Evolutionary conservation across 345 rosid species (phyloP), one percentile per base, ranked within the genome.

Genomic region (Citrus maxima): DNA sequence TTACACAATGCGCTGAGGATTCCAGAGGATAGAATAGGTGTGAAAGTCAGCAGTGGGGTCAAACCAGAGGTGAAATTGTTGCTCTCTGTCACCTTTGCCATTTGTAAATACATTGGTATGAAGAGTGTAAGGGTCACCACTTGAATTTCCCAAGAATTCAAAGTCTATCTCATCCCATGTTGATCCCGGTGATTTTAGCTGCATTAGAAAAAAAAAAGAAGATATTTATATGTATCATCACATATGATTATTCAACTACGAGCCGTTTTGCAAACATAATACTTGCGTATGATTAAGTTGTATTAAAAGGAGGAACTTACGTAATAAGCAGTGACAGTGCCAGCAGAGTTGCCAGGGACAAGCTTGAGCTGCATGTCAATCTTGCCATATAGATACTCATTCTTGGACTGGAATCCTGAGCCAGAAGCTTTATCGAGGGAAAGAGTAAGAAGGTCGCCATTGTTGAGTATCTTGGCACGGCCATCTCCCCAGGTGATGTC

Each of bases 111-210:
- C 90, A 60, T 91, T 91, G 3, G 93, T 89, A 72, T 91, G 94
- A 34, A 89, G 88, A 70, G 81, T 88, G 83, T 91, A 91, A 25
- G 94, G 93, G 4, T 91, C 88, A 0, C 93, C 93, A 79, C 87
- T 84, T 24, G 81, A 74, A 73, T 89, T 89, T 32, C 93, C 93
- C 82, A 91, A 78, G 84, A 91, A 91, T 78, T 91, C 91, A 6
- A 88, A 91, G 76, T 89, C 93, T 62, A 91, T 89, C 81, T 89
- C 95, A 72, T 91, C 95, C 88, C 93, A 88, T 3, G 88, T 70
- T 4, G 90, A 82, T 66, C 91, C 95, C 74, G 84, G 77, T 0
- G 95, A 91, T 19, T 86, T 82, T 54, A 90, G 71, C 91, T 89
- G 82, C 78, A 70, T 54, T 18, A 16, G 1, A 4, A 4, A 4